These are phyloP conservation scores for Apophysomyces trapeziformis DNA, from an alignment of 371 early-diverging fungal species.

Conservation along the genomic window DNA sequence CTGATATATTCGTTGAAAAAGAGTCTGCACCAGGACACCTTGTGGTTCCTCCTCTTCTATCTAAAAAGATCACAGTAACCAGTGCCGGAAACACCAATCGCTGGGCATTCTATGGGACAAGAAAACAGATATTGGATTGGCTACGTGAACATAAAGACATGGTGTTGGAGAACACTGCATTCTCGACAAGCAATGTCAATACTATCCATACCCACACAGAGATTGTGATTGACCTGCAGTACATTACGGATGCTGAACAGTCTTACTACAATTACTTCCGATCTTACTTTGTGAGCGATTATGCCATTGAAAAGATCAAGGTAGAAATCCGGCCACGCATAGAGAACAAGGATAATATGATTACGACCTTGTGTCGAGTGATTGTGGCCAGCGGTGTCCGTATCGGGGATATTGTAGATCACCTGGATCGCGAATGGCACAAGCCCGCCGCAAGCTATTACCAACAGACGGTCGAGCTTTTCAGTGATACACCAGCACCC, in stretches of 20 bases:
- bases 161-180: conserved; percentile 34
- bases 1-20: not conserved
- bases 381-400: conserved; percentile 33
- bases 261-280: conserved; percentile 35
- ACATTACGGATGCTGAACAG: conserved; percentile 38
- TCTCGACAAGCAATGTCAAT: conserved; percentile 21
- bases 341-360: conserved; percentile 46
- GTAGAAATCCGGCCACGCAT: conserved; percentile 46
- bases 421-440: conserved; percentile 44
- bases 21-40: conserved; percentile 31
- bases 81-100: conserved; percentile 40
- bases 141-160: conserved; percentile 36
- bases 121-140: conserved; percentile 48
- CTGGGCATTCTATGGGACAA: conserved; percentile 52
- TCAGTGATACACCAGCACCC: conserved; percentile 43
- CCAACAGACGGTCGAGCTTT: conserved; percentile 36
- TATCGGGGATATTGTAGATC: conserved; percentile 38
- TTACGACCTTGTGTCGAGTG: conserved; percentile 34
- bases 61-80: conserved; percentile 40
- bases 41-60: conserved; percentile 42
- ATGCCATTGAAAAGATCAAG: conserved; percentile 38
- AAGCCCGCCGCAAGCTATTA: conserved; percentile 37
- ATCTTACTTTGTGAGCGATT: conserved; percentile 46
- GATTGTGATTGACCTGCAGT: conserved; percentile 45
- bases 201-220: conserved; percentile 39